phyloP scores from a whole-genome alignment of 2,329 filamentous ascomycete species.

The Aspergillus sergii region DNA sequence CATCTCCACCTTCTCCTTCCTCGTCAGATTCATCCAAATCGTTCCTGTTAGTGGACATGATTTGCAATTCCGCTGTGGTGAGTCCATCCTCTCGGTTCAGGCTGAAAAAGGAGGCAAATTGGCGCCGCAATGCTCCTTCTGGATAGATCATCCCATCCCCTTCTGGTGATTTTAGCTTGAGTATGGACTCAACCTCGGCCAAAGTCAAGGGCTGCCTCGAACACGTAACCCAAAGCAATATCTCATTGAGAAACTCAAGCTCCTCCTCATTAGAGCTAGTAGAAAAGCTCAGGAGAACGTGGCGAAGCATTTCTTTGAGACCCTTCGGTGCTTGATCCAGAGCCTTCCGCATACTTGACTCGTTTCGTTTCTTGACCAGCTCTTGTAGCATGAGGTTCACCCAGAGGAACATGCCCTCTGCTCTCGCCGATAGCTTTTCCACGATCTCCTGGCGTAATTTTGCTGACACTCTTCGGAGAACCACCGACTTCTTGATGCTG shows the following conservation, averaged over 20 bases:
- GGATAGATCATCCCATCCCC: conserved; percentile 36
- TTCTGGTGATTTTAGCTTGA: conserved; percentile 49
- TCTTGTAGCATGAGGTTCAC: conserved; percentile 57
- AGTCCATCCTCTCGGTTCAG: conserved; percentile 48
- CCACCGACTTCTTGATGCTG: conserved; percentile 44
- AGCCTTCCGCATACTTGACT: conserved; percentile 44
- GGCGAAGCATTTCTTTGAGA: conserved; percentile 45
- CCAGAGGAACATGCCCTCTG: conserved; percentile 53
- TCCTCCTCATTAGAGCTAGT: conserved; percentile 31
- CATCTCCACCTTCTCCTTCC: neutral
- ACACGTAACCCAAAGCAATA: conserved; percentile 51
- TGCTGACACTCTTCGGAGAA: conserved; percentile 38
- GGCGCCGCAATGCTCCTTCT: conserved; percentile 47
- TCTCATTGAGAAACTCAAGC: conserved; percentile 49
- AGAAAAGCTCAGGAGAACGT: conserved; percentile 46
- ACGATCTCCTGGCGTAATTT: conserved; percentile 39
- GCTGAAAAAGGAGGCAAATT: conserved; percentile 53
- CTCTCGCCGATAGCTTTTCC: conserved; percentile 44
- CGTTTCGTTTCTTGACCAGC: conserved; percentile 47
- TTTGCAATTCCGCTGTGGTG: conserved; percentile 23
- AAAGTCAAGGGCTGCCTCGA: conserved; percentile 49
- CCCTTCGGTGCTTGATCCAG: conserved; percentile 51
- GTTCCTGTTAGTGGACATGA: neutral
- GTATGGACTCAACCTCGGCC: conserved; percentile 48
- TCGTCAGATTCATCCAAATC: conserved; percentile 12